Conservation (phyloP, 805 yeast species). For the Wickerhamiella australiensis region DNA sequence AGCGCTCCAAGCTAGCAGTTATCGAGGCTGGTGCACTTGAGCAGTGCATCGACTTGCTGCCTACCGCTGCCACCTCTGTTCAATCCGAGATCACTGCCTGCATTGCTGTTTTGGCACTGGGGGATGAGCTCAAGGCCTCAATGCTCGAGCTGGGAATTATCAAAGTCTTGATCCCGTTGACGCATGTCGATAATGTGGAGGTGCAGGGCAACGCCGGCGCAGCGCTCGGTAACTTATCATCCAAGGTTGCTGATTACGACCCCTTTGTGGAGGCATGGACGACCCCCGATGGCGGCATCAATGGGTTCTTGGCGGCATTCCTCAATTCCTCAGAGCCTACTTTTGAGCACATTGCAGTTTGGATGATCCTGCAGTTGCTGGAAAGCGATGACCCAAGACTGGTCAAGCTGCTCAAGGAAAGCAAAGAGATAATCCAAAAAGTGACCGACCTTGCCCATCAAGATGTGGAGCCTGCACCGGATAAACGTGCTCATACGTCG, state of each 20-base stretch:
- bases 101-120: slow-evolving; percentile 89
- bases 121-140: slow-evolving; percentile 83
- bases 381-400: slow-evolving; percentile 70
- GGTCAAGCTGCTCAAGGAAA: slow-evolving; percentile 24
- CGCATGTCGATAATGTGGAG: slow-evolving; percentile 76
- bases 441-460: slow-evolving; percentile 28
- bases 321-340: slow-evolving; percentile 77
- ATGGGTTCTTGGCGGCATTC: slow-evolving; percentile 70
- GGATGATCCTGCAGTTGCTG: slow-evolving; percentile 88
- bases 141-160: slow-evolving; percentile 73
- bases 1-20: slow-evolving; percentile 80
- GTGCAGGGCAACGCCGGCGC: slow-evolving; percentile 98
- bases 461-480: slow-evolving; percentile 21
- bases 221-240: slow-evolving; percentile 88
- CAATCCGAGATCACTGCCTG: slow-evolving; percentile 96
- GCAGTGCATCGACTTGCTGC: slow-evolving; percentile 76
- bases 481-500: slow-evolving; percentile 24
- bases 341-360: slow-evolving; percentile 92
- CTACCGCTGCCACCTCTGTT: slow-evolving; percentile 73
- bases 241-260: slow-evolving; percentile 74
- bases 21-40: slow-evolving; percentile 92
- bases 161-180: slow-evolving; percentile 82
- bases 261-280: slow-evolving; percentile 71
- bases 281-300: slow-evolving; percentile 70
- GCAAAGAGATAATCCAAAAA: slow-evolving; percentile 26